A percentile compares a stretch with the other conserved stretches of the same genome.
Conservation (phyloP, 1,284 basidiomycete genomes). For the Moesziomyces parantarcticus region DNA sequence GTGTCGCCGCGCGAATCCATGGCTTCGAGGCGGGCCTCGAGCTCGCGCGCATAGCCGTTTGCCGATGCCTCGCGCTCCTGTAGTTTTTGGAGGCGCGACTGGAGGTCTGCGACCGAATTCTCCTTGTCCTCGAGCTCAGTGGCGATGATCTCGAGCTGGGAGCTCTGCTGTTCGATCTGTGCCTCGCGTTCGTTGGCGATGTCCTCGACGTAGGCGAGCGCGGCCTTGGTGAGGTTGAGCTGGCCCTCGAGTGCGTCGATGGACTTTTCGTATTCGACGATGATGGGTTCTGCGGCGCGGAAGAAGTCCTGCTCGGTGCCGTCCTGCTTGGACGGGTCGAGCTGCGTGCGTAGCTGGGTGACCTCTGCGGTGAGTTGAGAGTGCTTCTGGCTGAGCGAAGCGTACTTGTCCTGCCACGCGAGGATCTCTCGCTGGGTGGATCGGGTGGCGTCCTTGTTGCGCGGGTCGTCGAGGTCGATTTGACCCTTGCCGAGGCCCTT, state of each 20-base stretch:
- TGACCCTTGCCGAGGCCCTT: conserved; percentile 73
- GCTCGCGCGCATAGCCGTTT: conserved; percentile 90
- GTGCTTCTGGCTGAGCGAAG: conserved; percentile 83
- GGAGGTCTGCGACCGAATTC: conserved; percentile 82
- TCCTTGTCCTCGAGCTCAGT: conserved; percentile 80
- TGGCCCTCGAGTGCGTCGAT: conserved; percentile 95
- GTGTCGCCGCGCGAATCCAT: conserved; percentile 81
- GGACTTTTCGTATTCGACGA: conserved; percentile 94
- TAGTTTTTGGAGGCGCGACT: conserved; percentile 81
- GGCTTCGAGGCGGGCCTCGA: conserved; percentile 87
- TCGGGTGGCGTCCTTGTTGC: conserved; percentile 31
- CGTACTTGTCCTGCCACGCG: conserved; percentile 82
- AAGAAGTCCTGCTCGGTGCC: conserved; percentile 81
- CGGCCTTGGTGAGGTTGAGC: conserved; percentile 86
- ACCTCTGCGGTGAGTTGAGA: conserved; percentile 87
- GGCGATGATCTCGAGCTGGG: conserved; percentile 71
- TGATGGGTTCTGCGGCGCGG: conserved; percentile 95
- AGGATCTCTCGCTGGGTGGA: conserved; percentile 74
- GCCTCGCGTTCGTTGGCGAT: conserved; percentile 89
- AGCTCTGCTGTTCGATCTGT: conserved; percentile 73
- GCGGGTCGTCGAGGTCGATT: conserved; percentile 35
- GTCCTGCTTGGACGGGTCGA: conserved; percentile 56
- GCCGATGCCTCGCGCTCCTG: conserved; percentile 88
- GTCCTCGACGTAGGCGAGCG: conserved; percentile 87
- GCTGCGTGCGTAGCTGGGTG: conserved; percentile 69